Evolutionary conservation across 257 asterid species (phyloP).

Genomic region (Nicotiana benthamiana): DNA sequence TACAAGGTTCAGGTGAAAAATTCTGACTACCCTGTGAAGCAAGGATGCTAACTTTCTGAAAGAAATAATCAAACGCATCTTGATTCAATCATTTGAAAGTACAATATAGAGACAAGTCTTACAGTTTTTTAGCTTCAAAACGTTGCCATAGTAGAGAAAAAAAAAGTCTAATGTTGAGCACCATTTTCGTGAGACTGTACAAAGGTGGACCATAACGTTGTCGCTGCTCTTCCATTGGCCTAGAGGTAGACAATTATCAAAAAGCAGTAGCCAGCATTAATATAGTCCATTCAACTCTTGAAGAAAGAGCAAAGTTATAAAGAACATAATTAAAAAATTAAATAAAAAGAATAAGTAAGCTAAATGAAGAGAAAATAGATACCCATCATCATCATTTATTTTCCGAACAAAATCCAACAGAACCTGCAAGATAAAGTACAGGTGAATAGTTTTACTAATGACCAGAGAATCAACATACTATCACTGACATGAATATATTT

Average conservation of each 20-base stretch:
- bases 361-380: constrained; percentile 24
- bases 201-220: constrained; percentile 93
- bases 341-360: background rate
- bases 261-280: constrained; percentile 20
- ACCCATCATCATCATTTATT: constrained; percentile 98
- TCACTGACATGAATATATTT: background rate
- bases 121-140: constrained; percentile 50
- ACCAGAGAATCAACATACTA: background rate
- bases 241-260: constrained; percentile 33
- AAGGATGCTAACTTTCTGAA: background rate
- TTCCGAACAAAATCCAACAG: constrained; percentile 86
- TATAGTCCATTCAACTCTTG: constrained; percentile 12
- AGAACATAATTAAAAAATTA: background rate
- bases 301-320: constrained; percentile 15
- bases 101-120: constrained; percentile 28
- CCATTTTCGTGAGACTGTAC: constrained; percentile 85
- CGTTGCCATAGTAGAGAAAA: constrained; percentile 62
- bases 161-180: constrained; percentile 51
- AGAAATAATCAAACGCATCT: background rate
- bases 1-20: background rate
- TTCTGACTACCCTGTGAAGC: background rate
- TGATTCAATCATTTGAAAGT: constrained; percentile 6
- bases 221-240: constrained; percentile 99
- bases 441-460: background rate
- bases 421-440: constrained; percentile 50